Evolutionary conservation across 2,329 filamentous ascomycete species (phyloP).

Genomic region (Diplodia intermedia): DNA sequence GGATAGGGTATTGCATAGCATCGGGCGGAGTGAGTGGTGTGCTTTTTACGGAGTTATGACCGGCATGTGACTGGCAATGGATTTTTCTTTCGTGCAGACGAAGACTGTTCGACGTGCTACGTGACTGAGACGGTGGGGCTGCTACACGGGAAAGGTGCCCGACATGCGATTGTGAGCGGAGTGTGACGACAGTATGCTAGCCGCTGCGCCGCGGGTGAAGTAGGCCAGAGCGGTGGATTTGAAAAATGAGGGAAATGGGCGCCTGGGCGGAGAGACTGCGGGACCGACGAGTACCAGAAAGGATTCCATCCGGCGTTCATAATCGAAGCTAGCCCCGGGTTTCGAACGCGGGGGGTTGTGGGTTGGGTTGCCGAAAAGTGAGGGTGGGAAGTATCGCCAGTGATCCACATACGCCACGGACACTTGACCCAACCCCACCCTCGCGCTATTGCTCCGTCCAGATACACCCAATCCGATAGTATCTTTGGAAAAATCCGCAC

Average conservation of each 20-base stretch:
- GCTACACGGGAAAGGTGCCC: neutral
- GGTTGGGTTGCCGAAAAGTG: neutral
- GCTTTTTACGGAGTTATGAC: neutral
- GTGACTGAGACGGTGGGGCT: neutral
- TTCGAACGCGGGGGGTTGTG: neutral
- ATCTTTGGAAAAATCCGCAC: neutral
- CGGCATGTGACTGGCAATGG: neutral
- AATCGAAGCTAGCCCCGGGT: neutral
- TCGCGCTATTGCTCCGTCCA: neutral
- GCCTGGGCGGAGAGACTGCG: neutral
- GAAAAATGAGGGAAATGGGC: too few species aligned
- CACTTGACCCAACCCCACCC: neutral
- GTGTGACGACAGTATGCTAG: neutral
- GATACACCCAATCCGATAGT: neutral
- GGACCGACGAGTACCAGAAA: neutral
- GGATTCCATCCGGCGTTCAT: too few species aligned
- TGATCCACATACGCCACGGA: neutral
- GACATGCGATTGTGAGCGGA: neutral
- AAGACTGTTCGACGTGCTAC: neutral
- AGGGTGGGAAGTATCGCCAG: neutral
- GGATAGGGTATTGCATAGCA: conserved; percentile 9
- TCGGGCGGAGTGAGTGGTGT: conserved; percentile 8
- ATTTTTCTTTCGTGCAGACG: neutral
- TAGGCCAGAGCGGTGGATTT: too few species aligned
- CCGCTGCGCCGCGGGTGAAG: too few species aligned